Evolutionary conservation across 306 rosid species (phyloP), one percentile per base, ranked within the genome.

Genomic region (Casuarina cunninghamiana): DNA sequence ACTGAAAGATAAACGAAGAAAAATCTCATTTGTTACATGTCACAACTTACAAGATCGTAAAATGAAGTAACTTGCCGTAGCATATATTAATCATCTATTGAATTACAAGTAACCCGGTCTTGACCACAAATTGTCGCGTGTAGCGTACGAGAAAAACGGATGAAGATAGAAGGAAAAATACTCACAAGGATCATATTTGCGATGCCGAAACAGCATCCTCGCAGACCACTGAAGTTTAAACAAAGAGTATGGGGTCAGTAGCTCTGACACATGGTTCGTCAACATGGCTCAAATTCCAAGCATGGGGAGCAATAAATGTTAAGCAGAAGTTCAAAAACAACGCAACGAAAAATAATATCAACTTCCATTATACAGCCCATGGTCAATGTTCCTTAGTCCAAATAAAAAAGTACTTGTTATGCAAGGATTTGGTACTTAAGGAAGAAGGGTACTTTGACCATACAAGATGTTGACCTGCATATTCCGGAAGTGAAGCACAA

Each of bases 381-480:
- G 35, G 2, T 21, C 53, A 53, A 77, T 41, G 12, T 51, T 67
- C 21, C 21, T 48, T 6, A 68, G 77, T 48, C 42, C 35, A 11
- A 21, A 2, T 44, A 10, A 58, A 65, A 79, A 8, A 45, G 5
- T 57, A 26, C 32, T 26, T 26, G 13, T 6, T 21, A 81, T 67
- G 75, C 46, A 15, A 62, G 3, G 49, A 12, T 53, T 57, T 50
- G 46, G 75, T 69, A 42, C 19, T 19, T 38, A 38, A 62, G 69
- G 83, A 80, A 83, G 84, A 83, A 85, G 91, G 88, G 91, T 82
- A 76, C 85, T 79, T 77, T 53, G 93, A 86, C 93, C 97, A 91
- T 95, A 92, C 98, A 92, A 95, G 97, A 92, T 91, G 87, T 90
- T 88, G 93, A 95, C 98, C 98, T 92, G 98, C 93, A 92, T 83